Percentiles rank a stretch among this genome's conserved stretches.
Conservation (phyloP, 768 basidiomycete genomes). For the Lentinula sp. region DNA sequence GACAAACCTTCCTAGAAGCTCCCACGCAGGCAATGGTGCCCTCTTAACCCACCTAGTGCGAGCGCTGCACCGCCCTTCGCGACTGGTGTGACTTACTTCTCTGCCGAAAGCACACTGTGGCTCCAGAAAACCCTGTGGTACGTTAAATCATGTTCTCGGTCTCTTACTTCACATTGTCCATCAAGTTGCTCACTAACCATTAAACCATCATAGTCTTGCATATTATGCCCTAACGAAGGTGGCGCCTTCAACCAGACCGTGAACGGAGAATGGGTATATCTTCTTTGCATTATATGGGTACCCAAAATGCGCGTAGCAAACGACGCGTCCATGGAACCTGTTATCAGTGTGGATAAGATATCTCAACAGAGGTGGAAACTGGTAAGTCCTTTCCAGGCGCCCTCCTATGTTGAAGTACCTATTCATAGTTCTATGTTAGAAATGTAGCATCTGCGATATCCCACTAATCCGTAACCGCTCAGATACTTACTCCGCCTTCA, state of each 20-base stretch:
- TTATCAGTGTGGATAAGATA: slow-evolving; percentile 83
- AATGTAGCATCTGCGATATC: slow-evolving; percentile 41
- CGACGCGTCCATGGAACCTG: slow-evolving; percentile 97
- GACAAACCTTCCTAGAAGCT: too few species aligned
- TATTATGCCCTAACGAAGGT: slow-evolving; percentile 94
- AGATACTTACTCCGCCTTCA: not conserved
- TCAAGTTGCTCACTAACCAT: not conserved
- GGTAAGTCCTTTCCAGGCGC: slow-evolving; percentile 37
- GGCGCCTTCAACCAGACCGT: slow-evolving; percentile 99
- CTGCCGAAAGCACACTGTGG: slow-evolving; percentile 96
- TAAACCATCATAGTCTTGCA: slow-evolving; percentile 57
- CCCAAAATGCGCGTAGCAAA: slow-evolving; percentile 92
- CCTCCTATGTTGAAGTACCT: not conserved
- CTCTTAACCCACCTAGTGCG: too few species aligned
- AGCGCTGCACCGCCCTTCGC: too few species aligned
- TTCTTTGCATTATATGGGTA: slow-evolving; percentile 96
- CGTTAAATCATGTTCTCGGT: slow-evolving; percentile 19
- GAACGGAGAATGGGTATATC: slow-evolving; percentile 90
- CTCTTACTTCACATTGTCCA: not conserved
- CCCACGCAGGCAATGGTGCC: too few species aligned
- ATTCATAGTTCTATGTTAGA: slow-evolving; percentile 21
- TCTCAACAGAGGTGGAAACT: slow-evolving; percentile 92
- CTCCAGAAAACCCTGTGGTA: slow-evolving; percentile 94
- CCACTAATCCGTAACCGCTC: not conserved
- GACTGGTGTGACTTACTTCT: slow-evolving; percentile 24